These are phyloP conservation scores for Rhodotorula glutinis DNA, from an alignment of 1,284 basidiomycete genomes.

Conservation along the genomic window DNA sequence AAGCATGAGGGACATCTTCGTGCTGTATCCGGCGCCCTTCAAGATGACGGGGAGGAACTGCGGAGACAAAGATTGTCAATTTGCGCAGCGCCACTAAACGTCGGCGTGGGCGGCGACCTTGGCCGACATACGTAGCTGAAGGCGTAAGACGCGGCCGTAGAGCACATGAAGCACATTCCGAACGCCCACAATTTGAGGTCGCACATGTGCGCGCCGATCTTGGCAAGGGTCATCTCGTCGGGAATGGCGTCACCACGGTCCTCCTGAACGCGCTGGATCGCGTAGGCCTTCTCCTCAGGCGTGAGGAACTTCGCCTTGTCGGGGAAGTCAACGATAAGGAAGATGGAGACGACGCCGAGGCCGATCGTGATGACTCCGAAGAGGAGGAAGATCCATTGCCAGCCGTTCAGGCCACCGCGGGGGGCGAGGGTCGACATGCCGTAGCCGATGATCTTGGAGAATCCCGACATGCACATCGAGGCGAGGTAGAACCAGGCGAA, in stretches of 20 bases:
- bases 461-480: constrained; percentile 49
- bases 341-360: constrained; percentile 44
- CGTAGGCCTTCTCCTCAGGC: constrained; percentile 48
- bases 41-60: constrained; percentile 51
- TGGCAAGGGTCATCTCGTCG: constrained; percentile 49
- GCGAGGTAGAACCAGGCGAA: constrained; percentile 51
- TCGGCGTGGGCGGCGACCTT: too few species aligned
- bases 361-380: constrained; percentile 46
- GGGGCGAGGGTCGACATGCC: constrained; percentile 44
- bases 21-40: constrained; percentile 48
- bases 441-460: constrained; percentile 45
- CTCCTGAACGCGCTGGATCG: constrained; percentile 50
- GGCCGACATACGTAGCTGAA: constrained; percentile 25
- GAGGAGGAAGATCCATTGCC: constrained; percentile 44
- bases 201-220: constrained; percentile 46
- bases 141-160: constrained; percentile 32
- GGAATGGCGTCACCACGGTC: constrained; percentile 52
- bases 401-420: constrained; percentile 42
- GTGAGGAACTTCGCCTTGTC: constrained; percentile 53
- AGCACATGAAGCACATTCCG: constrained; percentile 47
- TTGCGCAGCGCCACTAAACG: too few species aligned
- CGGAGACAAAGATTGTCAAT: too few species aligned
- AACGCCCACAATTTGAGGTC: constrained; percentile 53
- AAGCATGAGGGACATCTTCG: constrained; percentile 46
- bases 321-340: constrained; percentile 51